phyloP scores from a whole-genome alignment of 257 asterid genomes.

The Thymus mandschuricus region DNA sequence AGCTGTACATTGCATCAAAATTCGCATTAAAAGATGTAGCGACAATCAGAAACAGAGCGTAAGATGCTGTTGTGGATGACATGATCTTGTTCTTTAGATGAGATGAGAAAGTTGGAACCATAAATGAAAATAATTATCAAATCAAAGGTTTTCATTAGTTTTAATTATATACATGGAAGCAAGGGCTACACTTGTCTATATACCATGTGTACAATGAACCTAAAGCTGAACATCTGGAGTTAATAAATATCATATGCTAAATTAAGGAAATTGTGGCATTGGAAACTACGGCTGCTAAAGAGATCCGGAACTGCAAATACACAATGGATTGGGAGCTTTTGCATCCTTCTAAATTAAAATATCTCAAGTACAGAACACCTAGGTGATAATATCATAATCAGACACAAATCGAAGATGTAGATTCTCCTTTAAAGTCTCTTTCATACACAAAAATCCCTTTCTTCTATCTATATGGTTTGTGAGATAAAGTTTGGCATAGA shows the following conservation, averaged over 20 bases:
- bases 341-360: not conserved
- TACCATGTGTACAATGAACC: not conserved
- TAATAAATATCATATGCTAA: not conserved
- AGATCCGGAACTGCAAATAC: not conserved
- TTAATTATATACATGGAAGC: not conserved
- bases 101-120: not conserved
- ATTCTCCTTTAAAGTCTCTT: not conserved
- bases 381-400: not conserved
- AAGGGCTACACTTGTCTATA: not conserved
- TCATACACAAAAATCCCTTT: slow-evolving; percentile 10
- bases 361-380: not conserved
- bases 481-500: no score
- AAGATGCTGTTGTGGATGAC: not conserved
- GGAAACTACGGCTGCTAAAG: not conserved
- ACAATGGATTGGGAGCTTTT: not conserved
- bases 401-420: not conserved
- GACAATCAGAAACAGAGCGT: slow-evolving; percentile 8
- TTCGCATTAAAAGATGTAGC: not conserved
- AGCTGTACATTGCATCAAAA: slow-evolving; percentile 43
- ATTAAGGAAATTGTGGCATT: not conserved
- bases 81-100: not conserved
- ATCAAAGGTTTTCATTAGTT: not conserved
- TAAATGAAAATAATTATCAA: not conserved
- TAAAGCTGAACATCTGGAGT: not conserved
- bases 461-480: not conserved